Conservation (phyloP, 169 alveolate genomes). For the Eimeria brunetti region DNA sequence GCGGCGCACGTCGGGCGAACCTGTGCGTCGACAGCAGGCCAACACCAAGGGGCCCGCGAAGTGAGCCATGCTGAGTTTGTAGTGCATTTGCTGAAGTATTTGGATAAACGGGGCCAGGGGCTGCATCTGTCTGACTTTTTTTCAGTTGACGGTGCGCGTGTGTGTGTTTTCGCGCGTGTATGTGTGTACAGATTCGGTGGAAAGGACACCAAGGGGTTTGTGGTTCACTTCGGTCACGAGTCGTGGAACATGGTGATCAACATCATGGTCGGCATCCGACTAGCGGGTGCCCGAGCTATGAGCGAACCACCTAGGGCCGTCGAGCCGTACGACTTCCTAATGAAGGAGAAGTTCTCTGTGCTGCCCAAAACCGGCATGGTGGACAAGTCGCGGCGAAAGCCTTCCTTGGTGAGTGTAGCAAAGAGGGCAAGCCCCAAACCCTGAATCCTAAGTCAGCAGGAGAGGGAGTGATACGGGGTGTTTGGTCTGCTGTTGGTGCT, state of each 20-base stretch:
- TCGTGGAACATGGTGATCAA: conserved; percentile 84
- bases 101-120: neutral
- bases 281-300: conserved; percentile 81
- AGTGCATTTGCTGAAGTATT: neutral
- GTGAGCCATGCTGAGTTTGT: neutral
- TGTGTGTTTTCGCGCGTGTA: neutral
- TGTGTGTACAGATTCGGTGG: neutral
- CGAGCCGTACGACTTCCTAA: conserved; percentile 82
- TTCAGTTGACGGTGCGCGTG: neutral
- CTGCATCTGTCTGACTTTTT: neutral
- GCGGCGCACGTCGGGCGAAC: conserved; percentile 29
- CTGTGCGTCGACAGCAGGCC: neutral
- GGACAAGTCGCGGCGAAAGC: conserved; percentile 39
- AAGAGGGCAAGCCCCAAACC: neutral
- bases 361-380: conserved; percentile 80
- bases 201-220: conserved; percentile 81
- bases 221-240: conserved; percentile 86
- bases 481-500: neutral
- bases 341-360: conserved; percentile 84
- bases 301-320: conserved; percentile 80
- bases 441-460: neutral
- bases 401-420: conserved; percentile 34
- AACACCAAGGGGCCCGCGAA: conserved; percentile 29
- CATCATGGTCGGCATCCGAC: conserved; percentile 85
- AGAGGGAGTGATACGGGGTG: neutral